Evolutionary conservation across 306 rosid species (phyloP), one percentile per base, ranked within the genome.

Genomic region (Sechiopsis laciniata): DNA sequence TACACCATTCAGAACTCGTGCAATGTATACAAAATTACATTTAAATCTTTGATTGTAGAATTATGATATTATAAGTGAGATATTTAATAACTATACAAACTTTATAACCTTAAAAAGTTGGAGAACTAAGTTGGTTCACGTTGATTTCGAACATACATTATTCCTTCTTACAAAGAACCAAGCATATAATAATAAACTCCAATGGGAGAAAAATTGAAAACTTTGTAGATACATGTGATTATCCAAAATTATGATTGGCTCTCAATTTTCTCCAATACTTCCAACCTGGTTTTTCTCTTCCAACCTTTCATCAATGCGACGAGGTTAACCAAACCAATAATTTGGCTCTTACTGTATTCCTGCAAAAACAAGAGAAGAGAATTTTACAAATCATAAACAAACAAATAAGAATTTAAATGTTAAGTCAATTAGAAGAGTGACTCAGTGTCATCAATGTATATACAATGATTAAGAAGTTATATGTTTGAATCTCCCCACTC

Each of bases 241-340:
- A 42, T 42, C 13, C 66, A 73, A 58, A 57, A 73, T 21, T 21
- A 16, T 16, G 57, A 58, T 71, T 16, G 45, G 12, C 80, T 92
- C 81, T 95, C 97, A 63, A 95, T 95, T 89, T 91, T 95, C 84
- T 91, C 99, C 53, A 95, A 60, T 55, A 88, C 76, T 74, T 95
- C 99, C 85, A 89, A 80, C 86, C 96, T 87, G 69, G 91, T 88
- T 89, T 95, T 95, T 75, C 99, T 88, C 88, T 91, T 91, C 99
- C 99, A 95, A 70, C 96, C 90, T 88, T 89, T 95, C 99, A 95
- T 89, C 4, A 95, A 11, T 59, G 97, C 94, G 74, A 95, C 99
- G n/a, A 95, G 90, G 84, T 95, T 91, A 80, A 95, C 48, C 84
- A 95, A 74, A 76, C 99, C 97, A 58, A 91, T 85, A 62, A 91